phyloP scores from a whole-genome alignment of 495 filamentous ascomycete genomes.

The Bacidia rubella region DNA sequence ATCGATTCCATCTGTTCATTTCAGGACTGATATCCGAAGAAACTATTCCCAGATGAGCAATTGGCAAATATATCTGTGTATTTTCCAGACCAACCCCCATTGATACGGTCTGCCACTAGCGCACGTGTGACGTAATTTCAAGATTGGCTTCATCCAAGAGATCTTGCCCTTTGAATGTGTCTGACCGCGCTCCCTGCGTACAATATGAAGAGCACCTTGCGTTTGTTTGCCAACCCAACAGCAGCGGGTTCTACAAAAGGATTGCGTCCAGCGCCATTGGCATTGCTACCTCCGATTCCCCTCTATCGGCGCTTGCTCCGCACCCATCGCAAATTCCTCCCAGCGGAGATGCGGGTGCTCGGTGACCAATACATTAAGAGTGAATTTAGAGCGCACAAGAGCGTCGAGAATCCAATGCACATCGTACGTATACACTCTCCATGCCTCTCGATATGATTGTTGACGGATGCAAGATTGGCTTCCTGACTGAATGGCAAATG shows the following conservation, averaged over 20 bases:
- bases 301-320: slow-evolving; percentile 81
- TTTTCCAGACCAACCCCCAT: too few species aligned
- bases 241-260: slow-evolving; percentile 35
- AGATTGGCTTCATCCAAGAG: too few species aligned
- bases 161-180: too few species aligned
- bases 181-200: too few species aligned
- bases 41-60: too few species aligned
- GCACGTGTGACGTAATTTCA: too few species aligned
- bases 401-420: slow-evolving; percentile 81
- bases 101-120: too few species aligned
- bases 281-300: slow-evolving; percentile 79
- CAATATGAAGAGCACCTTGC: slow-evolving; percentile 25
- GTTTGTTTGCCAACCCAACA: slow-evolving; percentile 34
- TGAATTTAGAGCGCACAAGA: slow-evolving; percentile 73
- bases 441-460: background rate
- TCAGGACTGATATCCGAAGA: too few species aligned
- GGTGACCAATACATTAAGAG: slow-evolving; percentile 85
- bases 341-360: slow-evolving; percentile 58
- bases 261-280: slow-evolving; percentile 47
- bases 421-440: slow-evolving; percentile 43
- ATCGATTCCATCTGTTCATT: too few species aligned
- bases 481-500: slow-evolving; percentile 89
- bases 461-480: slow-evolving; percentile 54
- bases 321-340: slow-evolving; percentile 67
- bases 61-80: too few species aligned